A percentile compares a stretch with the other conserved stretches of the same genome.
Evolutionary conservation across 192 early-diverging fungal species (phyloP).

Genomic region (Gorgonomyces haynaldii): DNA sequence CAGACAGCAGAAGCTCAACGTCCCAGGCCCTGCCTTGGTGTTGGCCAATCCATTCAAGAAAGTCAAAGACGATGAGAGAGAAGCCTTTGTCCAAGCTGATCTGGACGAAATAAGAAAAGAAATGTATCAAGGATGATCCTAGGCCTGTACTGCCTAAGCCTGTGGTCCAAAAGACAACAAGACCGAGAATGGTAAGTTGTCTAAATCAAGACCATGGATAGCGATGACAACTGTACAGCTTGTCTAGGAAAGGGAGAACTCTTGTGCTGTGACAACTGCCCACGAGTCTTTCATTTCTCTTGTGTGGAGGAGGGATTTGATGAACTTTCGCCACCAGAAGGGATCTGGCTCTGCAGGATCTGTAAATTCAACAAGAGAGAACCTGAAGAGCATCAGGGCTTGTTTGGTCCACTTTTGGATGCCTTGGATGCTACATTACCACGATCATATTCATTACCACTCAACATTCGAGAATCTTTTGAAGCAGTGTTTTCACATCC

Average conservation of each 20-base stretch:
- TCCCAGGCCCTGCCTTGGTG: no score
- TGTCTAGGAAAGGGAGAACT: constrained; percentile 34
- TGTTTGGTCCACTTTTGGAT: constrained; percentile 16
- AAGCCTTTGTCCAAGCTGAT: no score
- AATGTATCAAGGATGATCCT: no score
- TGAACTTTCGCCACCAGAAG: constrained; percentile 13
- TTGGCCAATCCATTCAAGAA: no score
- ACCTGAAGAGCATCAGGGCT: constrained; percentile 1
- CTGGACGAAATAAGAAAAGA: no score
- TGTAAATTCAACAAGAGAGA: constrained; percentile 16
- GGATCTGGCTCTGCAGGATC: constrained; percentile 31
- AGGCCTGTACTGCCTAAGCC: no score
- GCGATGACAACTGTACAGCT: constrained; percentile 40
- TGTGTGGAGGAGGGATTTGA: constrained; percentile 38
- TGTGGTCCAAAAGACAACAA: no score
- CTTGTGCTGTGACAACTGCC: constrained; percentile 45
- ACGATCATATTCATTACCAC: constrained; percentile 28
- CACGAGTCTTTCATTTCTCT: constrained; percentile 37
- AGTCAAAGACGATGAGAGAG: no score
- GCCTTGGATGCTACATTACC: constrained; percentile 28
- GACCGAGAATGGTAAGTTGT: no score
- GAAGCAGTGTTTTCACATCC: constrained; percentile 28
- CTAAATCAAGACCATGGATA: no score
- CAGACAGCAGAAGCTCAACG: no score
- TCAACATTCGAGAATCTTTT: constrained; percentile 14